Base-by-base conservation (phyloP, 2,329 filamentous ascomycete genomes). In the Diplodia scrobiculata region DNA sequence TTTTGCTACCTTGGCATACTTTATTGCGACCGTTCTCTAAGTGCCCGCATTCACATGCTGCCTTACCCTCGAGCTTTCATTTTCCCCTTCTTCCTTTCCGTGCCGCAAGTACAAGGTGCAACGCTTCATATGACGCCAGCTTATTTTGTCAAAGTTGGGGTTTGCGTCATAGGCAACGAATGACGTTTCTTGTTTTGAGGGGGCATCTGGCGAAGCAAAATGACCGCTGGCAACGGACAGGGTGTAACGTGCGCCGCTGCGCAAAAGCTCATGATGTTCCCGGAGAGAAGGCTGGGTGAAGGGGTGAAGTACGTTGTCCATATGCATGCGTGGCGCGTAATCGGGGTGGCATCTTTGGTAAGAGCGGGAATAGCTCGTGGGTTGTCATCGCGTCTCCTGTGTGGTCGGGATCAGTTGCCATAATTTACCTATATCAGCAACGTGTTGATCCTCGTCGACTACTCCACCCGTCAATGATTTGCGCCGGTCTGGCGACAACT, bases 381-480 rank as follows among this genome's bases (percentile, higher is more conserved):
- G 25, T 25, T 25, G 25, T 6, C 17, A 17, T 17, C 13, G 17
- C 38, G 38, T 41, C 38, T 17, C 17, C 38, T 41, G 25, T 41
- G 38, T 10, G n/a, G 41, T 19, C 41, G 41, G 41, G 17, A 45
- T 45, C 9, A 45, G 6, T 45, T 45, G 17, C 41, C 41, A 19
- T 45, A 45, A 45, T 45, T 45, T 25, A 53, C 21, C 29, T 36
- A 36, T 54, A 32, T 32, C 29, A 32, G 52, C 52, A 54, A 54
- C 52, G 41, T 38, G 29, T 54, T 52, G 32, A 36, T 34, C 52
- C 52, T 36, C n/a, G 17, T 11, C n/a, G 52, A 54, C 34, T 54
- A 34, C 29, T 54, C 29, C 21, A n/a, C 25, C 29, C 14, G 25
- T 17, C 17, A 29, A 34, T n/a, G 29, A 19, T 29, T 27, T 29